Base-by-base conservation (phyloP, 495 filamentous ascomycete genomes). In the Penicillium salamii region DNA sequence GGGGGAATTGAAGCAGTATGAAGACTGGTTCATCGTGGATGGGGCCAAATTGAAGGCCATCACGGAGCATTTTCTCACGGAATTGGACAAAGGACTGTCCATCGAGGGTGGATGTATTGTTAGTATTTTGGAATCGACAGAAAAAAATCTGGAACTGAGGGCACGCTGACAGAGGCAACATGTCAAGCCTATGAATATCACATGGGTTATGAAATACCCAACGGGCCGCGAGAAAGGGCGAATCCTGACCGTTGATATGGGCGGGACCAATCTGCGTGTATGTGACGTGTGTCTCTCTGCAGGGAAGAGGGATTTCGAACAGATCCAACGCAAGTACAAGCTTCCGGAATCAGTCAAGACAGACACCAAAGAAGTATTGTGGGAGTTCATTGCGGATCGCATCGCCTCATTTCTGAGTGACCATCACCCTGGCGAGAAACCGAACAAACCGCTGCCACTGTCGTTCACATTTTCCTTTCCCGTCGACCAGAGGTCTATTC, bases 381-480 rank as follows among this genome's bases (percentile, higher is more conserved):
- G 91, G 88, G 87, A 85, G 54, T 96, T 92, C 65, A 86, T 96
- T 59, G 91, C 90, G 49, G 92, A 95, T 65, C 91, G 89, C 59
- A 66, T 96, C 28, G 78, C 88, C 63, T 79, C 88, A 47, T 97
- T 96, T 63, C 80, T 97, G 49, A 79, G 91, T 52, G 85, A 89
- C 52, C 88, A 91, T 65, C 85, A 91, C 56, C 74, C 78, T 35
- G 71, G 76, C 52, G 76, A 83, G 38, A 54, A 69, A 20, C 58
- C 66, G 36, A 66, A 71, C 43, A 54, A 79, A 3, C 54, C 62
- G 21, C 69, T 95, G 8, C 87, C 87, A 3, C 80, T 97, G 31
- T 88, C 92, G 54, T 96, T 97, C 66, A 96, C 92, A 17, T 97
- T 96, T 68, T 96, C 91, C 0, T 97, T 95, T 56, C 92, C 92